phyloP scores from a whole-genome alignment of 2,329 filamentous ascomycete genomes.

The Sclerotinia borealis region DNA sequence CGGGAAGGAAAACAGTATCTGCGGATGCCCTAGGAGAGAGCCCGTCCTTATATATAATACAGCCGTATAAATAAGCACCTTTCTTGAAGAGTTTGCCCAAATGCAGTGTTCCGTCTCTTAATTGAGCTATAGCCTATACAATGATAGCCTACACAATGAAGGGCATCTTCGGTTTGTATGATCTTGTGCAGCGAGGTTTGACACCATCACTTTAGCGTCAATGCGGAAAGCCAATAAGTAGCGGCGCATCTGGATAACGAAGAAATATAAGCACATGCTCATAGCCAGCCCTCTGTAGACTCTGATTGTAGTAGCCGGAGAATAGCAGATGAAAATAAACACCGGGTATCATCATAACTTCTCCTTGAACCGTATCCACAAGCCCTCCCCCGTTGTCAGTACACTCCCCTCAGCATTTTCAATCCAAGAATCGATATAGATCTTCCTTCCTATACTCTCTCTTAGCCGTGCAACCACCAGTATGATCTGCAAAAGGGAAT shows the following conservation, averaged over 20 bases:
- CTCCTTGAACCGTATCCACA: slow-evolving; percentile 38
- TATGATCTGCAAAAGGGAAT: slow-evolving; percentile 45
- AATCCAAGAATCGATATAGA: slow-evolving; percentile 42
- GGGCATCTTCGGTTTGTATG: background rate
- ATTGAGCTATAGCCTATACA: no score
- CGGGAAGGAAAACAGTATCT: background rate
- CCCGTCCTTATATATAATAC: no score
- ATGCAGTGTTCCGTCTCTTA: background rate
- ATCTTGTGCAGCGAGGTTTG: background rate
- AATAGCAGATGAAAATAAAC: background rate
- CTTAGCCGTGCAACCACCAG: slow-evolving; percentile 40
- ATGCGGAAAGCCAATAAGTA: background rate
- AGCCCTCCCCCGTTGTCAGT: slow-evolving; percentile 44
- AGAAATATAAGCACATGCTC: background rate
- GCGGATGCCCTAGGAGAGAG: no score
- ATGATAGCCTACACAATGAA: no score
- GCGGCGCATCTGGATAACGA: background rate
- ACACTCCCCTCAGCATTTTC: slow-evolving; percentile 41
- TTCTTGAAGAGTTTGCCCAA: background rate
- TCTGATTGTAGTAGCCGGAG: no score
- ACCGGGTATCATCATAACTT: background rate
- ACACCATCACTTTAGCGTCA: background rate
- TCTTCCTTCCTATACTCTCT: slow-evolving; percentile 47
- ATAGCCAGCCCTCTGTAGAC: no score
- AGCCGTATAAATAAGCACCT: no score